Percentiles rank a stretch among this genome's conserved stretches.
Conservation (phyloP, 129 eudicot species). For the Glebionis coronaria region DNA sequence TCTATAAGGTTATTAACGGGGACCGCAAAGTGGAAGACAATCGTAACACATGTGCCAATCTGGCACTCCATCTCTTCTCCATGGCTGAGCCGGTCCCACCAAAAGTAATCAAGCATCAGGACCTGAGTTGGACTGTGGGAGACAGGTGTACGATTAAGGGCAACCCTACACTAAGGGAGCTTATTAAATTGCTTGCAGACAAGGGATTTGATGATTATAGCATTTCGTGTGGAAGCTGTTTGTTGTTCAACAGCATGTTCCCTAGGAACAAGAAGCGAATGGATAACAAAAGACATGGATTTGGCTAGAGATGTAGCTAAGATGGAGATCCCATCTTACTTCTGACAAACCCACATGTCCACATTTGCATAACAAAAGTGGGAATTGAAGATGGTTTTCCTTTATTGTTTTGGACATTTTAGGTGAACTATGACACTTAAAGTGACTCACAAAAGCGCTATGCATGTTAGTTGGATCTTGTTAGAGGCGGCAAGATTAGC, state of each 20-base stretch:
- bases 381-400: conserved; percentile 9
- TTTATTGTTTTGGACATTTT: conserved; percentile 12
- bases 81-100: conserved; percentile 81
- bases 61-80: conserved; percentile 81
- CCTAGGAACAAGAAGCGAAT: too few species aligned
- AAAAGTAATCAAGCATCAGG: conserved; percentile 59
- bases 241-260: too few species aligned
- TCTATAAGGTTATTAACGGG: conserved; percentile 74
- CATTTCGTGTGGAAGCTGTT: too few species aligned
- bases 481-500: too few species aligned
- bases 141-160: conserved; percentile 73
- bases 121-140: conserved; percentile 90
- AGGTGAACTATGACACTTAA: background rate
- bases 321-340: conserved; percentile 76
- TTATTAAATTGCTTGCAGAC: conserved; percentile 66
- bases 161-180: conserved; percentile 63
- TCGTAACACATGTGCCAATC: conserved; percentile 81
- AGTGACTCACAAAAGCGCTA: too few species aligned
- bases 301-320: too few species aligned
- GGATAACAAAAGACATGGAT: too few species aligned
- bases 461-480: too few species aligned
- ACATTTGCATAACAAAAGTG: background rate
- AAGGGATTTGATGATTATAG: conserved; percentile 76
- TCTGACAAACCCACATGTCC: conserved; percentile 9
- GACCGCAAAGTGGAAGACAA: conserved; percentile 80